Evolutionary conservation across 2,329 filamentous ascomycete genomes (phyloP).

Genomic region (Chaetomium olivaceum): DNA sequence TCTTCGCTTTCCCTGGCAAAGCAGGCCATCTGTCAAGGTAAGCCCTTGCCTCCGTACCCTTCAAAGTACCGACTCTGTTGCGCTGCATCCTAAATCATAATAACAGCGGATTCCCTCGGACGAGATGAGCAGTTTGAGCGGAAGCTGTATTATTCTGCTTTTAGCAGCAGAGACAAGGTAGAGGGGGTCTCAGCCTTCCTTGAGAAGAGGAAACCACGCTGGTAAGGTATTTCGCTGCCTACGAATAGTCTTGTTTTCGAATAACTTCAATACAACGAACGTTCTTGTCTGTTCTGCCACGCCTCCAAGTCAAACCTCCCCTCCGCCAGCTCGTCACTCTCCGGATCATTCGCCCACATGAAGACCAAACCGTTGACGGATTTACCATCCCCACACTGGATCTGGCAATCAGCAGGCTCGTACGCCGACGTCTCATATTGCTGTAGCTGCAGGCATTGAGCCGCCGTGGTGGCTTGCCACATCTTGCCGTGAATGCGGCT

Average conservation of each 20-base stretch:
- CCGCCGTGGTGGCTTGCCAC: too few species aligned
- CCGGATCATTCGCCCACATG: too few species aligned
- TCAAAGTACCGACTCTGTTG: not conserved
- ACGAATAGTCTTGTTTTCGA: not conserved
- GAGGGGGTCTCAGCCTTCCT: constrained; percentile 7
- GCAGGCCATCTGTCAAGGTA: not conserved
- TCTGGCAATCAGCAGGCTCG: too few species aligned
- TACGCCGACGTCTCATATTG: too few species aligned
- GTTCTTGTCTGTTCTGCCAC: not conserved
- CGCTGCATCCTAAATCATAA: not conserved
- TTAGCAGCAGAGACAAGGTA: not conserved
- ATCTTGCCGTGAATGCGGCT: too few species aligned
- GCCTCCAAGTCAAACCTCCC: too few species aligned
- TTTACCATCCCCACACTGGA: too few species aligned
- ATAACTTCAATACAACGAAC: not conserved
- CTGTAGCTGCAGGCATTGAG: too few species aligned
- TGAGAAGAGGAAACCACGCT: not conserved
- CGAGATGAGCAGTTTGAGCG: constrained; percentile 8
- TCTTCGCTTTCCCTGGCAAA: not conserved
- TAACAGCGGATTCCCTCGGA: not conserved
- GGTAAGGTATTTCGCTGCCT: not conserved
- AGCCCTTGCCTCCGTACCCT: not conserved
- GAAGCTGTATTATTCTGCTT: constrained; percentile 10
- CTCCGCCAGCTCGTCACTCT: too few species aligned
- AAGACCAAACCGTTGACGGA: too few species aligned